These are phyloP conservation scores for Phaffomyces antillensis DNA, from an alignment of 805 yeast species.

Conservation along the genomic window DNA sequence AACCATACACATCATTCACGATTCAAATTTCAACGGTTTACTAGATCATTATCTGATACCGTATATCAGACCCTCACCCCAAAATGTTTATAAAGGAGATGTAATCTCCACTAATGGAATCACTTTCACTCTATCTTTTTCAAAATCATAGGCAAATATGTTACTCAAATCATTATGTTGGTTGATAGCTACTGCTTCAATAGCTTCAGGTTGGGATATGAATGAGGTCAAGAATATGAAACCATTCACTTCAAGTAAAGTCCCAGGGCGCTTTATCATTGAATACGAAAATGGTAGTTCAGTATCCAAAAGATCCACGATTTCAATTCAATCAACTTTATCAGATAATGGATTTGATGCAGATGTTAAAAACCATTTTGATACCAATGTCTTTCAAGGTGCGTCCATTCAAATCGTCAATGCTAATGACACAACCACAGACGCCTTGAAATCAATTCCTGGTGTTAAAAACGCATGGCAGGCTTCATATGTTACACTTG, in stretches of 20 bases:
- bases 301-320: not conserved
- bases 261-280: constrained; percentile 9
- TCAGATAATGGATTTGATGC: constrained; percentile 2
- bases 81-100: no score
- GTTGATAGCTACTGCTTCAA: not conserved
- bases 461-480: constrained; percentile 13
- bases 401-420: constrained; percentile 7
- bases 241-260: not conserved
- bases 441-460: constrained; percentile 3
- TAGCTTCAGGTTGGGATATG: not conserved
- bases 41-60: no score
- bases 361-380: constrained; percentile 6
- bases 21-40: no score
- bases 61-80: no score
- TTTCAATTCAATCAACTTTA: not conserved
- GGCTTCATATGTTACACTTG: constrained; percentile 8
- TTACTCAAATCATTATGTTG: not conserved
- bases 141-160: not conserved
- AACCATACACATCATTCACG: no score
- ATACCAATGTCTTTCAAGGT: constrained; percentile 11
- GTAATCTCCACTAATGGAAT: no score
- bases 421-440: constrained; percentile 5
- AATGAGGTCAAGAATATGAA: constrained; percentile 1
- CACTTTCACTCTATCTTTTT: not conserved
- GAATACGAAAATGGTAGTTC: not conserved